Evolutionary conservation across 352 stramenopile species (phyloP).

Genomic region (Phytophthora pistaciae): DNA sequence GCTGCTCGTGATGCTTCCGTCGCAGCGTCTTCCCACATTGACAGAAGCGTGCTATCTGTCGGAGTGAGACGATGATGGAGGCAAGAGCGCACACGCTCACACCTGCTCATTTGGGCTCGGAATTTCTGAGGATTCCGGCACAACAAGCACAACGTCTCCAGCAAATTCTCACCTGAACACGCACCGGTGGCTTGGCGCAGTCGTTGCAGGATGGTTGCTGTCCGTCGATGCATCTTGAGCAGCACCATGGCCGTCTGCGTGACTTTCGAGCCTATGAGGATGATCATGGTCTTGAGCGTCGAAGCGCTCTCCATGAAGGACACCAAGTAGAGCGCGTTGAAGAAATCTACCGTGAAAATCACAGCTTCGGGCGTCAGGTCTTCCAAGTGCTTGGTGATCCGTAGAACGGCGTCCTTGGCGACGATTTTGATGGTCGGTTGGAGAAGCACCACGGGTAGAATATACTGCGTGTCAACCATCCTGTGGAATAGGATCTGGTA

Average conservation of each 20-base stretch:
- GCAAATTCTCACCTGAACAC: conserved; percentile 6
- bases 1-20: not conserved
- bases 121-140: conserved; percentile 16
- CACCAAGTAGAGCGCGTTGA: conserved; percentile 28
- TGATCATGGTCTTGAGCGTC: conserved; percentile 2
- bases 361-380: conserved; percentile 29
- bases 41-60: conserved; percentile 4
- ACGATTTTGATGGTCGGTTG: conserved; percentile 25
- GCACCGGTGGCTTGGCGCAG: not conserved
- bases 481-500: conserved; percentile 25
- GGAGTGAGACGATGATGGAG: conserved; percentile 4
- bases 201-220: not conserved
- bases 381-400: conserved; percentile 18
- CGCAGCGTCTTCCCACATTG: conserved; percentile 7
- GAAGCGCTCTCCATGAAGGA: conserved; percentile 31
- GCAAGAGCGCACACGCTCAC: conserved; percentile 12
- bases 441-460: conserved; percentile 17
- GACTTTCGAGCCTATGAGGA: conserved; percentile 13
- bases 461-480: not conserved
- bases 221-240: conserved; percentile 5
- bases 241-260: conserved; percentile 7
- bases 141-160: conserved; percentile 14
- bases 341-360: conserved; percentile 36
- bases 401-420: conserved; percentile 22
- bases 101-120: not conserved